Evolutionary conservation across 208 protist species (phyloP).

Genomic region (Trypanosoma conorhini): DNA sequence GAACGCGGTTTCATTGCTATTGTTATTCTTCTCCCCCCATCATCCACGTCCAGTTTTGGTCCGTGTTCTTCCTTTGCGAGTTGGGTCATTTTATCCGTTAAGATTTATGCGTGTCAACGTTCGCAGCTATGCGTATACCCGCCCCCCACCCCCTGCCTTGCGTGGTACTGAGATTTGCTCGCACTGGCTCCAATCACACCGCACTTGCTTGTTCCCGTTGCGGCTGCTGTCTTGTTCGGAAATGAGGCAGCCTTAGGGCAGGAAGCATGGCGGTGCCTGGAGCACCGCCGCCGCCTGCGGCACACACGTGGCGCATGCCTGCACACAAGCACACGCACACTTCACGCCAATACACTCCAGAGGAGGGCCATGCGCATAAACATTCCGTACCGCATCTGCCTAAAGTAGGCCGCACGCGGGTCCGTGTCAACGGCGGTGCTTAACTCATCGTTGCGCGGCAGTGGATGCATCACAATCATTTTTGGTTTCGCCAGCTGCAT

Average conservation of each 20-base stretch:
- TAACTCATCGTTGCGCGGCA: constrained; percentile 98
- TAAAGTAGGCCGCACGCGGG: constrained; percentile 97
- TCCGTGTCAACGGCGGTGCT: constrained; percentile 92
- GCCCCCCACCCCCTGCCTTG: neutral
- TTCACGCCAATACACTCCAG: constrained; percentile 76
- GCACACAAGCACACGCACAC: neutral
- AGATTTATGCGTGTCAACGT: neutral
- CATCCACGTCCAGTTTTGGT: too few relatives aligned
- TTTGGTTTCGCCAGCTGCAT: constrained; percentile 78
- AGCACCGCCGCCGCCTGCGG: too few relatives aligned
- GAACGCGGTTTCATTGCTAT: too few relatives aligned
- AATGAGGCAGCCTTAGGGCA: neutral
- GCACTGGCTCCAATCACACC: too few relatives aligned
- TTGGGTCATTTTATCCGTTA: too few relatives aligned
- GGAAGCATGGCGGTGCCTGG: too few relatives aligned
- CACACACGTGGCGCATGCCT: neutral
- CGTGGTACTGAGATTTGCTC: too few relatives aligned
- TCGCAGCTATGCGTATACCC: neutral
- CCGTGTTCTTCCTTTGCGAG: too few relatives aligned
- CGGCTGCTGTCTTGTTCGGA: neutral
- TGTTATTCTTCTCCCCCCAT: neutral
- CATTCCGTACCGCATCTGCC: constrained; percentile 98
- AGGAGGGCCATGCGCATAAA: constrained; percentile 99
- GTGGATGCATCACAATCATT: constrained; percentile 98
- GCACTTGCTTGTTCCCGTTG: neutral